Base-by-base conservation (phyloP, 1,284 basidiomycete species). In the Microbotryum scabiosae region DNA sequence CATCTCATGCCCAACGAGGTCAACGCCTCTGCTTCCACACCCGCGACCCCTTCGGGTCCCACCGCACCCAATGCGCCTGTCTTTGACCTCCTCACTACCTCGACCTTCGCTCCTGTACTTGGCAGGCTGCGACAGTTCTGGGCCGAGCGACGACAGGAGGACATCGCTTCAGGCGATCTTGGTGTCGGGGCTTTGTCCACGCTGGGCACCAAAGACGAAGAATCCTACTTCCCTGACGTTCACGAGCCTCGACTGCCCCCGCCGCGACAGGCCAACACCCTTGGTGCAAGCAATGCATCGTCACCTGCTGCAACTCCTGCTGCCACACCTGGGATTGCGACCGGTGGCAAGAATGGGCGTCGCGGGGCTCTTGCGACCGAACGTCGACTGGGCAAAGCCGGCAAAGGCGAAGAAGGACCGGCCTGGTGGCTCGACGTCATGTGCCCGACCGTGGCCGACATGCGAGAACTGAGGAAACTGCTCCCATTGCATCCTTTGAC, bases 391-490 rank as follows among this genome's bases (percentile, higher is more conserved):
- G 67, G 67, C 9, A 62, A 64, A 57, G 44, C 18, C 46, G 18
- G 62, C 59, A 49, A 56, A 57, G 59, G 61, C 7, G 43, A 63
- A 47, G 56, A 67, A 21, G 64, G 63, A 1, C 66, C 70, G 10
- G 85, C 88, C 14, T 97, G 92, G 93, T 97, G 91, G 84, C 77
- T 97, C 28, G 91, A 97, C 73, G 84, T 97, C 2, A 82, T 88
- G 21, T 92, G 86, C 69, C 92, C 93, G 2, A 86, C 85, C 0
- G 91, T 90, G 82, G 86, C 87, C 57, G 92, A 96, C 75, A 85
- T 97, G 81, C 82, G 86, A 59, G 83, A 87, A 23, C 82, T 97
- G 55, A 88, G 90, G 57, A 90, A 89, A 80, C 88, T 85, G 68
- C 80, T 97, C 28, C 88, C 90, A 56, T 81, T 97, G 2, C 93